Conservation (phyloP, 495 filamentous ascomycete species). For the Penicillium lividum region DNA sequence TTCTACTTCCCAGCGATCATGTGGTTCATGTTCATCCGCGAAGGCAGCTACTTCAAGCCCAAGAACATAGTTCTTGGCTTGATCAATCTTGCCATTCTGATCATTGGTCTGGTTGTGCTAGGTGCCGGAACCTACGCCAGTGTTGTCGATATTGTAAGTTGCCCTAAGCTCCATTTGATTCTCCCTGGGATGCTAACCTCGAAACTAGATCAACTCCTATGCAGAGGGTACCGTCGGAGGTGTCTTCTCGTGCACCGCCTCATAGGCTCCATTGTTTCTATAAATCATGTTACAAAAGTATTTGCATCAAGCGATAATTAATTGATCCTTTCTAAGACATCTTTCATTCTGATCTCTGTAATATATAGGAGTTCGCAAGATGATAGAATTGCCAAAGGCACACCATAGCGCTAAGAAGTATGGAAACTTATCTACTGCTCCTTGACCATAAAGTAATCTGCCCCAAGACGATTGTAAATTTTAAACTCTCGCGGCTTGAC, state of each 20-base stretch:
- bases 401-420: not conserved
- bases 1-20: slow-evolving; percentile 46
- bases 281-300: not conserved
- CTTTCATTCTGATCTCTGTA: not conserved
- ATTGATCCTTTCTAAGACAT: not conserved
- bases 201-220: not conserved
- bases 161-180: not conserved
- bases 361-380: not conserved
- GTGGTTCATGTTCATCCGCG: slow-evolving; percentile 56
- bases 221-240: not conserved
- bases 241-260: slow-evolving; percentile 3
- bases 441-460: slow-evolving; percentile 34
- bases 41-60: slow-evolving; percentile 32
- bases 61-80: slow-evolving; percentile 22
- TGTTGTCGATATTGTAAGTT: slow-evolving; percentile 55
- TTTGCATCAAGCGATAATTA: not conserved
- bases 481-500: slow-evolving; percentile 45
- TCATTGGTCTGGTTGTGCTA: slow-evolving; percentile 45
- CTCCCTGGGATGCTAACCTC: not conserved
- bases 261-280: not conserved
- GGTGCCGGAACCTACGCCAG: slow-evolving; percentile 55
- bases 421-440: slow-evolving; percentile 1
- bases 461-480: slow-evolving; percentile 38
- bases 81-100: slow-evolving; percentile 16
- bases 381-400: not conserved